A percentile compares a stretch with the other conserved stretches of the same genome.
phyloP scores from a whole-genome alignment of 331 rosid genomes.

The Quercus tomentella region DNA sequence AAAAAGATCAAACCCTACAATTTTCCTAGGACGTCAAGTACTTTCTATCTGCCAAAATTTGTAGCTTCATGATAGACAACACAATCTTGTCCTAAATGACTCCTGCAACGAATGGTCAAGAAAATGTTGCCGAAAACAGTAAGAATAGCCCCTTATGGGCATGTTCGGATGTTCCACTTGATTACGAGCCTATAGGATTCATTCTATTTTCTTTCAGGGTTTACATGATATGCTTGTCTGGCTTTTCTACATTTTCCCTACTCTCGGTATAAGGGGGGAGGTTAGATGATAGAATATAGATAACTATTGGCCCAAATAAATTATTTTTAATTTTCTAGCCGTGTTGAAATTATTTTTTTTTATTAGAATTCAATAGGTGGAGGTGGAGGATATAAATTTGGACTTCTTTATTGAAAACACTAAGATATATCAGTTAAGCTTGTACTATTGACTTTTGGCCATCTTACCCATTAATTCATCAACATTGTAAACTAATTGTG shows the following conservation, averaged over 20 bases:
- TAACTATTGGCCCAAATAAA: neutral
- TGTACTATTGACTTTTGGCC: neutral
- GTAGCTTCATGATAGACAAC: neutral
- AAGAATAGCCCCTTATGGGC: conserved; percentile 4
- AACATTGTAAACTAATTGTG: too few species aligned
- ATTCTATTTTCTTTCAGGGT: conserved; percentile 26
- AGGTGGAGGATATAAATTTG: too few species aligned
- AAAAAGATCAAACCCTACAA: too few species aligned
- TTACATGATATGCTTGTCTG: neutral
- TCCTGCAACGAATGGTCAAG: neutral
- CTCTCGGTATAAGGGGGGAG: neutral
- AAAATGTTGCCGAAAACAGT: neutral
- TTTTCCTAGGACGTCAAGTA: too few species aligned
- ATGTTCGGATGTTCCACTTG: conserved; percentile 10
- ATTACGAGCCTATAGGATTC: conserved; percentile 17
- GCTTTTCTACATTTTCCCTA: neutral
- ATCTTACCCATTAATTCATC: too few species aligned
- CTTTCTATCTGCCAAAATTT: neutral
- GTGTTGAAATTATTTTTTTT: too few species aligned
- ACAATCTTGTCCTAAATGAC: neutral
- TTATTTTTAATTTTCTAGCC: too few species aligned
- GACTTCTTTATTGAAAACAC: too few species aligned
- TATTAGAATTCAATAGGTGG: too few species aligned
- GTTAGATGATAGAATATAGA: too few species aligned
- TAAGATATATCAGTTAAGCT: too few species aligned